Percentiles rank a stretch among this genome's conserved stretches.
phyloP scores from a whole-genome alignment of 768 basidiomycete species.

The Cystofilobasidium ferigula region DNA sequence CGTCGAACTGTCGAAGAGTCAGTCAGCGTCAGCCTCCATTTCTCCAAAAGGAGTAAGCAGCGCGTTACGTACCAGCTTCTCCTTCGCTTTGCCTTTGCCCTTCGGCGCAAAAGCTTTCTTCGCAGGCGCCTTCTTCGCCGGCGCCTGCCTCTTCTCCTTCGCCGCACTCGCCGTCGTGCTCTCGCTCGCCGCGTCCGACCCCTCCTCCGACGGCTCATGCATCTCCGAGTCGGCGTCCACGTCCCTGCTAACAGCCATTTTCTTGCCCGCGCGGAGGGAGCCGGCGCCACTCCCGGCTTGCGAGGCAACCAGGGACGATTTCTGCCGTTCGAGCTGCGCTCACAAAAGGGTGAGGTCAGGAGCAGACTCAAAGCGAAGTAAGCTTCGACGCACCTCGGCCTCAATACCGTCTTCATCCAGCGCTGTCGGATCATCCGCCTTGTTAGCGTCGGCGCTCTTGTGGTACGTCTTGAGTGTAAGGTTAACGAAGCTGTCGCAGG shows the following conservation, averaged over 20 bases:
- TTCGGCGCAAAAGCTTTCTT: conserved; percentile 33
- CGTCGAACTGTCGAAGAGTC: conserved; percentile 50
- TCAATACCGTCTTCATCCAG: no score
- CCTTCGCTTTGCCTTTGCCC: conserved; percentile 41
- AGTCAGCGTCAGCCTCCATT: conserved; percentile 42
- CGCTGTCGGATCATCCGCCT: conserved; percentile 15
- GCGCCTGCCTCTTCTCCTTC: not conserved
- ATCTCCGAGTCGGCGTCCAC: conserved; percentile 33
- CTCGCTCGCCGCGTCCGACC: conserved; percentile 37
- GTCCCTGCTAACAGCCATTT: conserved; percentile 17
- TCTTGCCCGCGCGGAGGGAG: not conserved
- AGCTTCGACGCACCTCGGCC: conserved; percentile 12
- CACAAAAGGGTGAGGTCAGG: not conserved
- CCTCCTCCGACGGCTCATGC: no score
- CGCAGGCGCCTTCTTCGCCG: conserved; percentile 32
- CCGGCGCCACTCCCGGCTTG: not conserved
- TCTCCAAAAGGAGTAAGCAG: conserved; percentile 11
- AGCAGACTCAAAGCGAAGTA: no score
- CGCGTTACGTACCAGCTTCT: conserved; percentile 43
- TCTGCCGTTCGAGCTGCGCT: not conserved
- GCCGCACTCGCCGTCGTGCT: conserved; percentile 15
- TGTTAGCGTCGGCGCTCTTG: conserved; percentile 10
- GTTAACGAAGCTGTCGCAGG: conserved; percentile 36
- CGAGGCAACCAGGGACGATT: not conserved
- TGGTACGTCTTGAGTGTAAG: conserved; percentile 34